Evolutionary conservation across 495 filamentous ascomycete genomes (phyloP).

Genomic region (Pyrenopolyporus hunteri): DNA sequence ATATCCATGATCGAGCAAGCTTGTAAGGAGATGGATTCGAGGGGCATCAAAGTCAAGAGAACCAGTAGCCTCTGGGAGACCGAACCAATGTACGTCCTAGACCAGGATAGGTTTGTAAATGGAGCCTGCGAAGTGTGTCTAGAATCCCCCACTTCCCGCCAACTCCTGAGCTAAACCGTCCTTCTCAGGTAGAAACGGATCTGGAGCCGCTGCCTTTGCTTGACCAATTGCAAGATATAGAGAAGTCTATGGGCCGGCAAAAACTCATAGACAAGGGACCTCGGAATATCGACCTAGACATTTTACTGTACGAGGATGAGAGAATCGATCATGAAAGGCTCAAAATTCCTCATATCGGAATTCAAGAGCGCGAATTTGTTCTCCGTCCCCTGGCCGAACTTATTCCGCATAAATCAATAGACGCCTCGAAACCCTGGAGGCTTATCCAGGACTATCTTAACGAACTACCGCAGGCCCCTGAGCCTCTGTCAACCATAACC

Average conservation of each 20-base stretch:
- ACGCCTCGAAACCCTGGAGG: slow-evolving; percentile 56
- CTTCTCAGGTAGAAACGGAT: slow-evolving; percentile 75
- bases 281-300: slow-evolving; percentile 91
- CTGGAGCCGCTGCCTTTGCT: slow-evolving; percentile 77
- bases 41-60: slow-evolving; percentile 72
- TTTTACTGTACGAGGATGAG: slow-evolving; percentile 81
- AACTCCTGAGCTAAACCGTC: slow-evolving; percentile 13
- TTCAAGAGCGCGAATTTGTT: slow-evolving; percentile 93
- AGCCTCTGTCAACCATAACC: slow-evolving; percentile 70
- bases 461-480: slow-evolving; percentile 57
- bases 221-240: slow-evolving; percentile 80
- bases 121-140: slow-evolving; percentile 86
- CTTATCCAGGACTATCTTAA: slow-evolving; percentile 65
- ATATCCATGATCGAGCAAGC: slow-evolving; percentile 82
- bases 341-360: slow-evolving; percentile 81
- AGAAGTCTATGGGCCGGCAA: slow-evolving; percentile 74
- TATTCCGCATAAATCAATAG: slow-evolving; percentile 63
- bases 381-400: slow-evolving; percentile 88
- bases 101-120: slow-evolving; percentile 89
- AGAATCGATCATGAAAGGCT: slow-evolving; percentile 71
- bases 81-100: slow-evolving; percentile 91
- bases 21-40: slow-evolving; percentile 72
- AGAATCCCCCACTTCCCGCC: slow-evolving; percentile 13
- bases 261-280: slow-evolving; percentile 94
- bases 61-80: slow-evolving; percentile 95